A percentile compares a stretch with the other conserved stretches of the same genome.
phyloP scores from a whole-genome alignment of 2,329 filamentous ascomycete species.

The Pestalotiopsis sp. region DNA sequence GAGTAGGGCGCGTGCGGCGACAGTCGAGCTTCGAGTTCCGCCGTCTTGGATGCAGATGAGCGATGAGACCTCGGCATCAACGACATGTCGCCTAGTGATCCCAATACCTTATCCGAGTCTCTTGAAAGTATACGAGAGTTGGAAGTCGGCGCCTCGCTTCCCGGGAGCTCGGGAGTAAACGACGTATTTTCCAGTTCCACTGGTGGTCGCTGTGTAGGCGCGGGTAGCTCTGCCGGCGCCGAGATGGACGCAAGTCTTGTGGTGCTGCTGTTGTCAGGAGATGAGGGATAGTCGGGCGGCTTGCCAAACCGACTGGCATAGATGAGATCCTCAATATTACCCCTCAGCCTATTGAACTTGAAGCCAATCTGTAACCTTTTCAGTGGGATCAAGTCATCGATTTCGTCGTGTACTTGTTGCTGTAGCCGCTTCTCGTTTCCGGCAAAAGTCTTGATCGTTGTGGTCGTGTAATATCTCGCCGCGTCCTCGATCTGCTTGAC shows the following conservation, averaged over 20 bases:
- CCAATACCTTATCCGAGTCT: neutral
- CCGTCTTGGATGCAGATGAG: neutral
- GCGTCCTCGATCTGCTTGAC: slow-evolving; percentile 8
- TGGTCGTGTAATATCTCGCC: slow-evolving; percentile 6
- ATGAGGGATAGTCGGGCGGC: slow-evolving; percentile 1
- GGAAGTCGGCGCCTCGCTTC: neutral
- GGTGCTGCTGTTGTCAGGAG: neutral
- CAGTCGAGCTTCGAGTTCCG: neutral
- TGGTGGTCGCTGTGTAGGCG: neutral
- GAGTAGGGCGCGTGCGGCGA: neutral
- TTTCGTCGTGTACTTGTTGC: slow-evolving; percentile 3
- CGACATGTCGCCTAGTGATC: neutral
- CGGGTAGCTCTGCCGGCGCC: neutral
- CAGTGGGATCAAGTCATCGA: slow-evolving; percentile 3
- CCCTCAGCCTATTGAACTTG: neutral
- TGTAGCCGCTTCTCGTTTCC: slow-evolving; percentile 4
- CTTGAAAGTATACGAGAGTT: neutral
- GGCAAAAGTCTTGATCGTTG: neutral
- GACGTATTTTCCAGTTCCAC: neutral
- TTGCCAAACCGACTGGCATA: slow-evolving; percentile 2
- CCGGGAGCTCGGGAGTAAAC: neutral
- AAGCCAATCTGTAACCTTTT: neutral
- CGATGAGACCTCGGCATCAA: neutral
- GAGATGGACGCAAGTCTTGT: neutral
- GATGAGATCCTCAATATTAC: slow-evolving; percentile 2